Evolutionary conservation across 78 protist genomes (phyloP), one percentile per base, ranked within the genome.

Genomic region (Monosiga brevicollis): DNA sequence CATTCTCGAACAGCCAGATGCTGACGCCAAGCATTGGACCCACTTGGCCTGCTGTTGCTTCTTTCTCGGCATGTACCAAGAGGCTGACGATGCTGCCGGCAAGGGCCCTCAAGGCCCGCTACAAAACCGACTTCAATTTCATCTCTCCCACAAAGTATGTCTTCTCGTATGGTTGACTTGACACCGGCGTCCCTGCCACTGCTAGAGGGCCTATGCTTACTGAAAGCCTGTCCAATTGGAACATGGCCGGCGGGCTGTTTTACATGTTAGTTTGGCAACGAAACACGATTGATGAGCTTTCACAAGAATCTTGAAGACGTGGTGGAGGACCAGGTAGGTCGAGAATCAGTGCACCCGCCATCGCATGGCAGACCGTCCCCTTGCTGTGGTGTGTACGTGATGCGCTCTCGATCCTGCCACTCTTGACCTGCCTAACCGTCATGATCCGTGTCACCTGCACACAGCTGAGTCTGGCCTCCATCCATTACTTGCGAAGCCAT

Each of bases 61-160:
- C 29, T 83, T 42, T 42, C 35, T 85, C 37, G 91, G 91, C 1
- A 1, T 20, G 85, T 84, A 84, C 75, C 9, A 75, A 32, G 91
- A 92, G 79, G 90, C 92, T 0, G 87, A 89, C 24, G 87, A 80
- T 32, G 37, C 0, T 10, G 93, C 89, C 15, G 37, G 0, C 49
- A 38, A 76, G 38, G 84, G 76, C 37, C 86, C 81, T 74, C 34
- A 43, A 85, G 42, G 32, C 1, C n/a, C 76, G n/a, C 78, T 91
- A 35, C 91, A 91, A 74, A 87, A 86, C 39, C 87, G 94, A 0
- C 81, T 91, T 9, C 88, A 87, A n/a, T 89, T 91, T 78, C 92
- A 91, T 77, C 29, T 91, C 23, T 90, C 94, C 34, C 91, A 89
- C 84, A 87, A 87, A n/a, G n/a, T n/a, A n/a, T n/a, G n/a, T n/a